Evolutionary conservation across 768 basidiomycete species (phyloP).

Genomic region (Naganishia friedmannii): DNA sequence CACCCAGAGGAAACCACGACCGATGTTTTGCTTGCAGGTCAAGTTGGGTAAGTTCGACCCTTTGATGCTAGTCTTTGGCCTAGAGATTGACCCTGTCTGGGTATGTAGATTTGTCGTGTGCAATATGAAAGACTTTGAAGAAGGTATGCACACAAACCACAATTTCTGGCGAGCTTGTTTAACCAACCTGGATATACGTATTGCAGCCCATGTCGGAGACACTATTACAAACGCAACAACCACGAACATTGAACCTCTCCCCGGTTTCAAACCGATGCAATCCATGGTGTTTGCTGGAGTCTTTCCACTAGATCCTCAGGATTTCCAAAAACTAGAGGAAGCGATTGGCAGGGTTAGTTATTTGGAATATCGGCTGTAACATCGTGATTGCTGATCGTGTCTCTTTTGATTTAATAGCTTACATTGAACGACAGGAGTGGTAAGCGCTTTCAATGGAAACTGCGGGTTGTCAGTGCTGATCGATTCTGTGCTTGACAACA

Average conservation of each 20-base stretch:
- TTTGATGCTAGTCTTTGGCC: background rate
- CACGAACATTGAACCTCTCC: conserved; percentile 69
- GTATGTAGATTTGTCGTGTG: conserved; percentile 60
- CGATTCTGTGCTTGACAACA: conserved; percentile 39
- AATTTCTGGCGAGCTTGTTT: no score
- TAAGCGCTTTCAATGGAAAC: conserved; percentile 24
- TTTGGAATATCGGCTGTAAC: background rate
- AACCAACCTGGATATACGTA: background rate
- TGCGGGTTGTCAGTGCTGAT: background rate
- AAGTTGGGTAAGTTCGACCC: conserved; percentile 45
- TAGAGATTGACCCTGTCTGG: background rate
- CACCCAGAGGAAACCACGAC: conserved; percentile 83
- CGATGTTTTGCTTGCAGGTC: conserved; percentile 48
- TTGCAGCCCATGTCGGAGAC: conserved; percentile 78
- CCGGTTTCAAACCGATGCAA: conserved; percentile 86
- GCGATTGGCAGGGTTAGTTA: conserved; percentile 78
- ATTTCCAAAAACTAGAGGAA: conserved; percentile 92
- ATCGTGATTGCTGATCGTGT: conserved; percentile 12
- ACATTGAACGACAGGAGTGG: conserved; percentile 51
- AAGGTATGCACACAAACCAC: background rate
- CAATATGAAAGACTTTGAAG: conserved; percentile 80
- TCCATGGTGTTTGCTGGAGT: conserved; percentile 97
- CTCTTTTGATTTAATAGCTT: conserved; percentile 33
- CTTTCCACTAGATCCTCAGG: conserved; percentile 84
- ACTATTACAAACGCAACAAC: conserved; percentile 69